phyloP scores from a whole-genome alignment of 164 flowering plant species.

The Stephania japonica region DNA sequence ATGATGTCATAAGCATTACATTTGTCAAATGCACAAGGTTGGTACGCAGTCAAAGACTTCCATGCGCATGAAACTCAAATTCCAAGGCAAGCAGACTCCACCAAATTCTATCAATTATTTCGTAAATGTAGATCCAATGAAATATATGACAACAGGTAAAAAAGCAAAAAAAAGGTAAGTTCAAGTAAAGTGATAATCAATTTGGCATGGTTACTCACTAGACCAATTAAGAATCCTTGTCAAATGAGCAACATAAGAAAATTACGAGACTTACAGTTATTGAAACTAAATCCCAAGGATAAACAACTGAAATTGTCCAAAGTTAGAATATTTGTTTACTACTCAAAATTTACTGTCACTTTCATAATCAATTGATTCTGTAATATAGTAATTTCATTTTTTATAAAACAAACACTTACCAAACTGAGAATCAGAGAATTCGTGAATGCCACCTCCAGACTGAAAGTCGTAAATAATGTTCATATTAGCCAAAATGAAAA shows the following conservation, averaged over 20 bases:
- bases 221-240: neutral
- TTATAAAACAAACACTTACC: slow-evolving; percentile 44
- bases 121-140: neutral
- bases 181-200: neutral
- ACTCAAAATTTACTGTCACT: neutral
- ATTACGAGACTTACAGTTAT: neutral
- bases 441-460: slow-evolving; percentile 99
- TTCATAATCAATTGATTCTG: neutral
- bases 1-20: neutral
- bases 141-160: neutral
- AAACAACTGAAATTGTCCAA: neutral
- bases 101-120: neutral
- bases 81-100: neutral
- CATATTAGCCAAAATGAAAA: slow-evolving; percentile 8
- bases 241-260: neutral
- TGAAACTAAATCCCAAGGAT: neutral
- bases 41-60: neutral
- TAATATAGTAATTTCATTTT: neutral
- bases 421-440: slow-evolving; percentile 99
- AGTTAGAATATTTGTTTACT: neutral
- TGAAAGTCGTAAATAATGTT: slow-evolving; percentile 33
- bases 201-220: neutral
- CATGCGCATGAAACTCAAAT: neutral
- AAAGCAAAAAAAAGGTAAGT: neutral
- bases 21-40: neutral